Conservation (phyloP, 441 rosid genomes). For the Jatropha multifida region DNA sequence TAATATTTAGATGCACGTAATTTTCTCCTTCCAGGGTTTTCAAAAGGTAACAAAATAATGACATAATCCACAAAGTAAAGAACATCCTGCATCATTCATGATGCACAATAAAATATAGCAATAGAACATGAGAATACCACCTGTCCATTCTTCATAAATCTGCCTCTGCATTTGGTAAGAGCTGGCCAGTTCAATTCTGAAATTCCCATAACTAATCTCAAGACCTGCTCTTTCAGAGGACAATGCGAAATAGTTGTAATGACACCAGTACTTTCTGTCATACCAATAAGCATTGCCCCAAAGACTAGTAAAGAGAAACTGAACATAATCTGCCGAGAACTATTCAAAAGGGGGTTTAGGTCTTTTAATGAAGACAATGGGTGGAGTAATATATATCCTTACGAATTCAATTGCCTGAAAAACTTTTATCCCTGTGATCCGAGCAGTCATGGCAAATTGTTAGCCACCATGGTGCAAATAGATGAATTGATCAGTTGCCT, state of each 20-base stretch:
- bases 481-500: slow-evolving; percentile 2
- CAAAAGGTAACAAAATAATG: neutral
- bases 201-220: neutral
- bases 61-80: slow-evolving; percentile 4
- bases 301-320: neutral
- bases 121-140: neutral
- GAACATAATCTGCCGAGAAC: neutral
- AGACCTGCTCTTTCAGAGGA: neutral
- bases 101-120: neutral
- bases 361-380: neutral
- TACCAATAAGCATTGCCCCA: neutral
- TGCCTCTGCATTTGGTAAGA: no score
- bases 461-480: neutral
- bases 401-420: slow-evolving; percentile 5
- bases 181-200: neutral
- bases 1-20: neutral
- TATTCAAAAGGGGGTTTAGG: neutral
- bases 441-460: neutral
- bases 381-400: neutral
- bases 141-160: neutral
- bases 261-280: slow-evolving; percentile 1
- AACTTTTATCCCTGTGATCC: neutral
- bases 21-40: neutral
- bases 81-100: neutral
- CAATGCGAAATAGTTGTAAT: slow-evolving; percentile 4